Evolutionary conservation across 805 yeast genomes (phyloP).

Genomic region (Saturnispora gosingensis): DNA sequence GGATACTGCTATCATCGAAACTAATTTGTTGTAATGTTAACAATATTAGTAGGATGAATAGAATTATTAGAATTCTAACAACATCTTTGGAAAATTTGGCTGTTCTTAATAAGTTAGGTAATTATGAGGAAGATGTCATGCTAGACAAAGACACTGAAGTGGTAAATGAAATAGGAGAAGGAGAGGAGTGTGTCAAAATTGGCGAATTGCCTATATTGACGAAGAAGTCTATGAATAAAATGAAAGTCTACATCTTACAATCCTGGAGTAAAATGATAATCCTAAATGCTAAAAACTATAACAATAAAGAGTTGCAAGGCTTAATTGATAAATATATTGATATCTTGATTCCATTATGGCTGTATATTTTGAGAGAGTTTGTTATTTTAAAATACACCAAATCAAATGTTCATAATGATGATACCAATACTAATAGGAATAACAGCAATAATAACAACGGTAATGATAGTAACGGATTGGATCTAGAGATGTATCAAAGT

Average conservation of each 20-base stretch:
- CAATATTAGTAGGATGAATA: slow-evolving; percentile 36
- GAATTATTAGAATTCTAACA: slow-evolving; percentile 57
- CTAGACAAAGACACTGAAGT: background rate
- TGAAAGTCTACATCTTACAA: slow-evolving; percentile 52
- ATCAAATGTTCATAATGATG: background rate
- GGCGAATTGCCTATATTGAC: slow-evolving; percentile 47
- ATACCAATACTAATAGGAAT: no score
- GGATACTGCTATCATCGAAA: slow-evolving; percentile 69
- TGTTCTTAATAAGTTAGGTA: slow-evolving; percentile 15
- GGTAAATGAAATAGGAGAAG: slow-evolving; percentile 11
- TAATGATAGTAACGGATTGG: slow-evolving; percentile 32
- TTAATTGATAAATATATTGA: slow-evolving; percentile 49
- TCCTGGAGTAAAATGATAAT: slow-evolving; percentile 58
- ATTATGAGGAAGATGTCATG: slow-evolving; percentile 15
- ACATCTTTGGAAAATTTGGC: slow-evolving; percentile 54
- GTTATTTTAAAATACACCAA: slow-evolving; percentile 48
- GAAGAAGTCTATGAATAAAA: slow-evolving; percentile 37
- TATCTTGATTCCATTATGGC: slow-evolving; percentile 70
- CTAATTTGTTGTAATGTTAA: slow-evolving; percentile 58
- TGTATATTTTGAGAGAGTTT: slow-evolving; percentile 61
- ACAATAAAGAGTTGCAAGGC: slow-evolving; percentile 33
- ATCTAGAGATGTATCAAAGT: slow-evolving; percentile 38
- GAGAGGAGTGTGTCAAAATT: slow-evolving; percentile 28
- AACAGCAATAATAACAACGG: slow-evolving; percentile 20
- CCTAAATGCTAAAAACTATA: slow-evolving; percentile 24